These are phyloP conservation scores for Starmerella gropengiesseri DNA, from an alignment of 805 yeast genomes.

Conservation along the genomic window DNA sequence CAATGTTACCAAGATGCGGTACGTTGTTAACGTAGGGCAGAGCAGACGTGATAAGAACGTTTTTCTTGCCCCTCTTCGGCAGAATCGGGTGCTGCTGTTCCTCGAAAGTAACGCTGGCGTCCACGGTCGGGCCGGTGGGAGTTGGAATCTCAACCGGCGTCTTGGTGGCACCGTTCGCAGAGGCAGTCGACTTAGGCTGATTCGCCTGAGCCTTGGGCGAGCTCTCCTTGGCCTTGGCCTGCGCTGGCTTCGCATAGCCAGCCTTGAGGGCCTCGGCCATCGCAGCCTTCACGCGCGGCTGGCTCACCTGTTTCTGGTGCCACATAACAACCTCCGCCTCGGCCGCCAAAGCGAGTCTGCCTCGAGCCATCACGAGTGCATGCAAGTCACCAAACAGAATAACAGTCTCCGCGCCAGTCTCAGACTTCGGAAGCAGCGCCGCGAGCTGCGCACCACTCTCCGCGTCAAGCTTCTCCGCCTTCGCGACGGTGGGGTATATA, in stretches of 20 bases:
- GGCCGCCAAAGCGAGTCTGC: constrained; percentile 27
- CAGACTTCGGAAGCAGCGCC: constrained; percentile 24
- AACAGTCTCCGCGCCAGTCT: constrained; percentile 33
- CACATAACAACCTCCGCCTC: constrained; percentile 27
- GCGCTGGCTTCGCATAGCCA: constrained; percentile 15
- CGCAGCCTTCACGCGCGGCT: constrained; percentile 25
- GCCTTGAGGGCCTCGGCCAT: constrained; percentile 20
- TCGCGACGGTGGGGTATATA: constrained; percentile 23
- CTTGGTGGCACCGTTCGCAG: constrained; percentile 14
- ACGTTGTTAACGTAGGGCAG: constrained; percentile 97
- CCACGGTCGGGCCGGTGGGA: constrained; percentile 15
- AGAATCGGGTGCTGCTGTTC: constrained; percentile 33
- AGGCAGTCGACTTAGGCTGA: constrained; percentile 1
- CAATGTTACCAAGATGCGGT: constrained; percentile 94
- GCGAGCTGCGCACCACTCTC: constrained; percentile 21
- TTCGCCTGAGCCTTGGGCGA: constrained; percentile 6
- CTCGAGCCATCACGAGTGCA: constrained; percentile 31
- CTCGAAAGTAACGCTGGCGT: constrained; percentile 1
- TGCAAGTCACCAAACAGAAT: constrained; percentile 38
- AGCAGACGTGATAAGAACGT: constrained; percentile 87
- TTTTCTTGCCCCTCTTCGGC: constrained; percentile 65
- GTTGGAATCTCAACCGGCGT: constrained; percentile 26
- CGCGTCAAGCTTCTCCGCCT: constrained; percentile 20
- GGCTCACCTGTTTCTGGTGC: constrained; percentile 28
- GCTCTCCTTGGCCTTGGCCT: not conserved